Percentiles rank a stretch among this genome's conserved stretches.
Evolutionary conservation across 1,139 yeast species (phyloP).

Genomic region (Debaryomycetaceae sp.): DNA sequence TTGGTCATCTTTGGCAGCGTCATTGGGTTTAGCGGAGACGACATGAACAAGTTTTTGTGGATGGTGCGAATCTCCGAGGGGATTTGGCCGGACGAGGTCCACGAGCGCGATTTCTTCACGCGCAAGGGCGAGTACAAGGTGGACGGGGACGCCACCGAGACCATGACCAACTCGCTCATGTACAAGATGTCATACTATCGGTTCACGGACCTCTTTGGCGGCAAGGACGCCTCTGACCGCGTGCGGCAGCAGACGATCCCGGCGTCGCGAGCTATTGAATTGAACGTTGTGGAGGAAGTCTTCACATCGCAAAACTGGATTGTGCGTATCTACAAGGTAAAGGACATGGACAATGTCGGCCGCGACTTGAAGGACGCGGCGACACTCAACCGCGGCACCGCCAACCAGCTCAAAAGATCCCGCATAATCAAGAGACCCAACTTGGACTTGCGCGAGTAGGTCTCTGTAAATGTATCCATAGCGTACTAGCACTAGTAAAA

Average conservation of each 20-base stretch:
- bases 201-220: conserved; percentile 62
- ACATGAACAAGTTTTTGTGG: conserved; percentile 94
- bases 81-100: conserved; percentile 96
- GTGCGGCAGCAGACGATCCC: conserved; percentile 78
- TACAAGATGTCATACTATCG: conserved; percentile 92
- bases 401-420: conserved; percentile 21
- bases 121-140: conserved; percentile 80
- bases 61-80: conserved; percentile 99
- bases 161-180: conserved; percentile 86
- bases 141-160: conserved; percentile 66
- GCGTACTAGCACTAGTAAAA: neutral
- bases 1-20: conserved; percentile 91
- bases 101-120: conserved; percentile 77
- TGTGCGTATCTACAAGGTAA: conserved; percentile 88
- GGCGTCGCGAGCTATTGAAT: conserved; percentile 42
- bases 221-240: conserved; percentile 68
- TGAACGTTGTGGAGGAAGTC: conserved; percentile 83
- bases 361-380: conserved; percentile 51
- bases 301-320: conserved; percentile 96
- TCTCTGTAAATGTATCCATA: neutral
- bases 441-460: conserved; percentile 34
- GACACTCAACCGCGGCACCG: conserved; percentile 27
- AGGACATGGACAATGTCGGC: conserved; percentile 80
- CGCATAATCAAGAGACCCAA: conserved; percentile 43
- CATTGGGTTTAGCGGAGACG: conserved; percentile 93